phyloP scores from a whole-genome alignment of 495 filamentous ascomycete genomes.

The Daldinia concentrica region DNA sequence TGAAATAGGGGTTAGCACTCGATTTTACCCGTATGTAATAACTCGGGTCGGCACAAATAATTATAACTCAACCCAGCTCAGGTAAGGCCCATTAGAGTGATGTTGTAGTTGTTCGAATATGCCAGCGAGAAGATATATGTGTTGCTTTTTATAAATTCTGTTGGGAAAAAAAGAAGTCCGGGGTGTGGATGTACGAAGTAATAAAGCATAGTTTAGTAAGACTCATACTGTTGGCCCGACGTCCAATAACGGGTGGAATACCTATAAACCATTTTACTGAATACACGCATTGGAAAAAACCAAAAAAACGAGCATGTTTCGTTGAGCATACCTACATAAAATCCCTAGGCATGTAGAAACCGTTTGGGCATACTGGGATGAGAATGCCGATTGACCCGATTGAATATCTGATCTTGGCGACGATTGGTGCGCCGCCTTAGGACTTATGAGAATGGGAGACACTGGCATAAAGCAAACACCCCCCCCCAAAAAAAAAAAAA shows the following conservation, averaged over 20 bases:
- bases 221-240: not conserved
- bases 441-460: constrained; percentile 8
- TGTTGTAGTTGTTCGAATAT: not conserved
- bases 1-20: too few species aligned
- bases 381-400: constrained; percentile 21
- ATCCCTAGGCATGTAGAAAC: not conserved
- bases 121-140: not conserved
- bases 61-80: not conserved
- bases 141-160: not conserved
- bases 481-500: too few species aligned
- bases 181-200: not conserved
- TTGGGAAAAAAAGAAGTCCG: not conserved
- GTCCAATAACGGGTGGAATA: not conserved
- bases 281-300: not conserved
- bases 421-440: constrained; percentile 19
- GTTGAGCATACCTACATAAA: not conserved
- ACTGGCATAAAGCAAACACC: not conserved
- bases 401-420: constrained; percentile 30
- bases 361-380: constrained; percentile 17
- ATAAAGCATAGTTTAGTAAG: not conserved
- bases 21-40: too few species aligned
- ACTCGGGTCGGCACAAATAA: too few species aligned
- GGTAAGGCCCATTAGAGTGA: not conserved
- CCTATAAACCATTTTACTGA: not conserved
- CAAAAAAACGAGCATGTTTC: not conserved